phyloP scores from a whole-genome alignment of 1,139 yeast species.

The Geotrichum restrictum region DNA sequence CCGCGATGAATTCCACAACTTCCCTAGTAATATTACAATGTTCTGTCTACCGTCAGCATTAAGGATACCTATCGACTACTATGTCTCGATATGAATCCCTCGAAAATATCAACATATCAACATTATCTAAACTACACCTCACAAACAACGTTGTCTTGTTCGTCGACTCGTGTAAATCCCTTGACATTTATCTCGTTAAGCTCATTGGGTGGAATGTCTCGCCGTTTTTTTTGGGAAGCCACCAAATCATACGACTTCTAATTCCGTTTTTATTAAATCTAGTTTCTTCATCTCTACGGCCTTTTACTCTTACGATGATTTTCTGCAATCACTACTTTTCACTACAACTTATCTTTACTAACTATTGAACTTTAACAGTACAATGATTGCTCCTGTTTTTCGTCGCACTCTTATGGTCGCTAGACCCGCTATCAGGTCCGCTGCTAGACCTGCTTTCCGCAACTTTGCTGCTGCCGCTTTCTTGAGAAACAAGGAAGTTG shows the following conservation, averaged over 20 bases:
- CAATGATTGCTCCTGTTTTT: conserved; percentile 25
- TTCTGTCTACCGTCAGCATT: too few species aligned
- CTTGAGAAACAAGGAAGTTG: conserved; percentile 26
- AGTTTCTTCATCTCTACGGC: not conserved
- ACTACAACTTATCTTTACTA: not conserved
- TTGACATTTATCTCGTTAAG: not conserved
- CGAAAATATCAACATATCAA: not conserved
- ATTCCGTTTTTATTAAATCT: not conserved
- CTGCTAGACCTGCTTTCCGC: conserved; percentile 24
- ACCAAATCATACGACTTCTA: conserved; percentile 11
- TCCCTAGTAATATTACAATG: too few species aligned
- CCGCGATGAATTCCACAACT: too few species aligned
- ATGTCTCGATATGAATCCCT: too few species aligned
- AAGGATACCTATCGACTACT: too few species aligned
- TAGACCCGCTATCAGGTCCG: conserved; percentile 17
- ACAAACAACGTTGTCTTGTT: too few species aligned
- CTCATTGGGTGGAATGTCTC: not conserved
- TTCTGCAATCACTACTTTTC: not conserved
- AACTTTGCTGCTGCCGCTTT: conserved; percentile 22
- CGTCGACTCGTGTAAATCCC: not conserved
- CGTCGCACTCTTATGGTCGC: conserved; percentile 25
- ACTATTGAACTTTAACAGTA: not conserved
- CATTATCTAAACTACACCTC: not conserved
- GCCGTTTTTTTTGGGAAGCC: not conserved
- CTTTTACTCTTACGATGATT: not conserved